phyloP scores from a whole-genome alignment of 306 rosid genomes.

The Sicyos edulis region DNA sequence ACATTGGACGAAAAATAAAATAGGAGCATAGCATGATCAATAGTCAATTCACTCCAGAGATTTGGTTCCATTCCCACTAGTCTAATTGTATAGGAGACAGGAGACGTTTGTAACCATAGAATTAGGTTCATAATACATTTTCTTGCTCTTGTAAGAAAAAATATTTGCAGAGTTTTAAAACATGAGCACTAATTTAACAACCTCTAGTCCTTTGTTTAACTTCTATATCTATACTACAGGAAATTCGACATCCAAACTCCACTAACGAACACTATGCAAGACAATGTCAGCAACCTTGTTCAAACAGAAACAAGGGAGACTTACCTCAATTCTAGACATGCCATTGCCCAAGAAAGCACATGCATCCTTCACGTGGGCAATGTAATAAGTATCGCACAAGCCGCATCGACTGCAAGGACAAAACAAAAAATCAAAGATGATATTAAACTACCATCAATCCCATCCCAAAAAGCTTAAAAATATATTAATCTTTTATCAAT shows the following conservation, averaged over 20 bases:
- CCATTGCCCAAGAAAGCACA: conserved; percentile 99
- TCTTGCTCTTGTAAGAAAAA: background rate
- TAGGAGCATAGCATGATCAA: background rate
- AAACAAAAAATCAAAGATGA: conserved; percentile 11
- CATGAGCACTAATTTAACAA: background rate
- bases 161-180: background rate
- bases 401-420: conserved; percentile 59
- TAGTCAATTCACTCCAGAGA: background rate
- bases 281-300: background rate
- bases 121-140: background rate
- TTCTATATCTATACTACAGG: background rate
- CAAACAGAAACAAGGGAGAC: background rate
- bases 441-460: background rate
- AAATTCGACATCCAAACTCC: background rate
- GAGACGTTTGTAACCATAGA: background rate
- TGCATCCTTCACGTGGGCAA: conserved; percentile 94
- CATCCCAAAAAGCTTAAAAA: background rate
- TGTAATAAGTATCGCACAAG: conserved; percentile 88
- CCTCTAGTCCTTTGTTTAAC: background rate
- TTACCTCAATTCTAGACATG: conserved; percentile 88
- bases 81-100: background rate
- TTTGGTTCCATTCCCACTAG: background rate
- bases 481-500: background rate
- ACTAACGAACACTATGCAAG: background rate
- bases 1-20: background rate